Conservation (phyloP, 1,284 basidiomycete genomes). For the Xerocomus cyaneibrunnescens region DNA sequence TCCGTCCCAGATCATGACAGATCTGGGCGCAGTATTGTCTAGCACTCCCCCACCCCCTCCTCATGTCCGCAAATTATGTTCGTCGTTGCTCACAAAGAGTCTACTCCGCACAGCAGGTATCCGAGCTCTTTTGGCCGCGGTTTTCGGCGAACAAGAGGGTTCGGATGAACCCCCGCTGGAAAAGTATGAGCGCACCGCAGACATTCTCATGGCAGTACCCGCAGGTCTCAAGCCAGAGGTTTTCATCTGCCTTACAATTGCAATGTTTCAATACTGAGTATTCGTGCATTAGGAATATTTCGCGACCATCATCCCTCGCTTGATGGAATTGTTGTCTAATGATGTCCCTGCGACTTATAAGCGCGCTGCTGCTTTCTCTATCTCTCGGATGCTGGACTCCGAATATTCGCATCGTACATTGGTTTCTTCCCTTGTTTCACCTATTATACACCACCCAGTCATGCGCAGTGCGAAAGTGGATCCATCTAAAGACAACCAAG, state of each 20-base stretch:
- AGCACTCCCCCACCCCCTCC: conserved; percentile 40
- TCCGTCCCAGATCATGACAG: conserved; percentile 61
- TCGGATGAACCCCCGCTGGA: conserved; percentile 52
- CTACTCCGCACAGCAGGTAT: conserved; percentile 67
- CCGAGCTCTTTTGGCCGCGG: conserved; percentile 59
- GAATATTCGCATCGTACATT: conserved; percentile 31
- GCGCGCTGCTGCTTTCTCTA: conserved; percentile 64
- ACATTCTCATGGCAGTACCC: conserved; percentile 58
- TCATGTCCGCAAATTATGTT: conserved; percentile 58
- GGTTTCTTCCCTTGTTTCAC: conserved; percentile 42
- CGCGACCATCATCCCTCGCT: conserved; percentile 48
- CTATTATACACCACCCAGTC: conserved; percentile 48
- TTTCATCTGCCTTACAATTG: conserved; percentile 18
- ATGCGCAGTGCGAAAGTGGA: conserved; percentile 20
- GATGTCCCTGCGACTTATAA: conserved; percentile 46
- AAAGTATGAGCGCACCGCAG: conserved; percentile 66
- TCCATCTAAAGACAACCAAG: conserved; percentile 1
- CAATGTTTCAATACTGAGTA: not conserved
- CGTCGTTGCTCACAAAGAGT: conserved; percentile 62
- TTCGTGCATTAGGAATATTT: conserved; percentile 58
- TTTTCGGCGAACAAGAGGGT: conserved; percentile 61
- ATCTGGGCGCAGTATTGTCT: conserved; percentile 58
- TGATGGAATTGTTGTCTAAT: conserved; percentile 49
- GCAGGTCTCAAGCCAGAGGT: conserved; percentile 53
- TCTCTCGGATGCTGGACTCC: conserved; percentile 60